Percentiles rank a stretch among this genome's conserved stretches.
Conservation (phyloP, 345 rosid species). For the Combretum micranthum region DNA sequence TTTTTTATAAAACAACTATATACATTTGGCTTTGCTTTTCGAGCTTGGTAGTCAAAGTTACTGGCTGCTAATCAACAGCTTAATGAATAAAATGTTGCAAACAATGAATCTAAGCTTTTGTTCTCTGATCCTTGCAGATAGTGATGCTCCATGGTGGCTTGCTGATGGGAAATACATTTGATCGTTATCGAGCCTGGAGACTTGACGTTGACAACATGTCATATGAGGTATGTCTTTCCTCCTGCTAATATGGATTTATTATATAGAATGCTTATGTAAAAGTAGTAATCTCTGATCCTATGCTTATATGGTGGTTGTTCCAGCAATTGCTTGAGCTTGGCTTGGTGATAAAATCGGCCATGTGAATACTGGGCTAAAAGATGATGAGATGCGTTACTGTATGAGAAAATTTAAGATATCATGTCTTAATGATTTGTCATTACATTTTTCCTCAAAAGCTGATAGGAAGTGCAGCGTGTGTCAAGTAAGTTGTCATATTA, state of each 20-base stretch:
- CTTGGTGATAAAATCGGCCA: slow-evolving; percentile 84
- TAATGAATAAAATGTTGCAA: too few relatives aligned
- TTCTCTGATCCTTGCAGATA: slow-evolving; percentile 25
- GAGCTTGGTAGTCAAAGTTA: too few relatives aligned
- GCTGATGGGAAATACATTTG: slow-evolving; percentile 28
- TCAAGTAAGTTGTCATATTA: slow-evolving; percentile 40
- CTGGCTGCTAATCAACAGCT: too few relatives aligned
- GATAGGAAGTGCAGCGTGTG: slow-evolving; percentile 84
- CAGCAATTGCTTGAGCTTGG: slow-evolving; percentile 87
- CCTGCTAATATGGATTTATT: not conserved
- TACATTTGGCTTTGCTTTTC: too few relatives aligned
- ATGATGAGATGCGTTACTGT: slow-evolving; percentile 62
- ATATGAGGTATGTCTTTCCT: slow-evolving; percentile 36
- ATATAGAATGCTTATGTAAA: not conserved
- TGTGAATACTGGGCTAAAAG: slow-evolving; percentile 76
- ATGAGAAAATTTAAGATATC: slow-evolving; percentile 51
- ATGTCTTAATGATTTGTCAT: slow-evolving; percentile 23
- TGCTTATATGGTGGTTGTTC: slow-evolving; percentile 8
- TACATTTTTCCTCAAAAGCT: slow-evolving; percentile 14
- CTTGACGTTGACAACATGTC: slow-evolving; percentile 55
- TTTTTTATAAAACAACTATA: too few relatives aligned
- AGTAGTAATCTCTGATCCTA: not conserved
- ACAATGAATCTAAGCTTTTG: not conserved
- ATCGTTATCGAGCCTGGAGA: slow-evolving; percentile 45
- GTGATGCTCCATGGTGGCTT: slow-evolving; percentile 42